A percentile compares a stretch with the other conserved stretches of the same genome.
These are phyloP conservation scores for Earliella scabrosa DNA, from an alignment of 1,284 basidiomycete species.

Conservation along the genomic window DNA sequence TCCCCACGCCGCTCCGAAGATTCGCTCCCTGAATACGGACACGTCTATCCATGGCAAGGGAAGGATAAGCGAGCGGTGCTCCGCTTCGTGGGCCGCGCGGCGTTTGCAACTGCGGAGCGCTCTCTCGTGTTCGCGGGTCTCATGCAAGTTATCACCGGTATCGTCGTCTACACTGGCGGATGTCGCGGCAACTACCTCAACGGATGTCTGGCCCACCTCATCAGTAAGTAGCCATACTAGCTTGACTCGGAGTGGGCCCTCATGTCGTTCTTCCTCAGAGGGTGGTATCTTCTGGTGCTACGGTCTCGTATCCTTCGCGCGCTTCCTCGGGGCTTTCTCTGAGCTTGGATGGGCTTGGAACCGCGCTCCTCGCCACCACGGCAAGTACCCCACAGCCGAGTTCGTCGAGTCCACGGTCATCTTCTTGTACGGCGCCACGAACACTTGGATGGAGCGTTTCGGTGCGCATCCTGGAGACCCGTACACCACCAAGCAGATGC, in stretches of 20 bases:
- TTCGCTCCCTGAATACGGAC: constrained; percentile 53
- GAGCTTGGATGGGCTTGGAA: constrained; percentile 98
- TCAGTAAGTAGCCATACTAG: constrained; percentile 62
- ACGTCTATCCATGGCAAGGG: constrained; percentile 23
- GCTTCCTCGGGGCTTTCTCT: constrained; percentile 90
- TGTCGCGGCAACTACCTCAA: constrained; percentile 81
- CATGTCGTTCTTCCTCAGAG: constrained; percentile 48
- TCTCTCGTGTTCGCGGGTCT: constrained; percentile 72
- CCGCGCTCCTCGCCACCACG: constrained; percentile 50
- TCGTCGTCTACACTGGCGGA: constrained; percentile 82
- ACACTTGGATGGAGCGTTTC: constrained; percentile 98
- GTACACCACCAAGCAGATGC: constrained; percentile 91
- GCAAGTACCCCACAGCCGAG: constrained; percentile 70
- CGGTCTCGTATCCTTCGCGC: constrained; percentile 86
- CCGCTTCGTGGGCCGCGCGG: constrained; percentile 44
- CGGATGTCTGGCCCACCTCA: constrained; percentile 89
- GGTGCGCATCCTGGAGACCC: constrained; percentile 83
- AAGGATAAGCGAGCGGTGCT: constrained; percentile 32
- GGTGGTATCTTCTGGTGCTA: constrained; percentile 92
- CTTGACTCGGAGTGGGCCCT: constrained; percentile 2
- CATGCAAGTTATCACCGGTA: constrained; percentile 66
- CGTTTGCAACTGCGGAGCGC: constrained; percentile 63
- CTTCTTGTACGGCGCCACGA: constrained; percentile 88
- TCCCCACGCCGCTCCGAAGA: constrained; percentile 65
- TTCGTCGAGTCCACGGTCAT: constrained; percentile 89